Evolutionary conservation across 2,329 filamentous ascomycete species (phyloP).

Genomic region (Colletotrichum noveboracense): DNA sequence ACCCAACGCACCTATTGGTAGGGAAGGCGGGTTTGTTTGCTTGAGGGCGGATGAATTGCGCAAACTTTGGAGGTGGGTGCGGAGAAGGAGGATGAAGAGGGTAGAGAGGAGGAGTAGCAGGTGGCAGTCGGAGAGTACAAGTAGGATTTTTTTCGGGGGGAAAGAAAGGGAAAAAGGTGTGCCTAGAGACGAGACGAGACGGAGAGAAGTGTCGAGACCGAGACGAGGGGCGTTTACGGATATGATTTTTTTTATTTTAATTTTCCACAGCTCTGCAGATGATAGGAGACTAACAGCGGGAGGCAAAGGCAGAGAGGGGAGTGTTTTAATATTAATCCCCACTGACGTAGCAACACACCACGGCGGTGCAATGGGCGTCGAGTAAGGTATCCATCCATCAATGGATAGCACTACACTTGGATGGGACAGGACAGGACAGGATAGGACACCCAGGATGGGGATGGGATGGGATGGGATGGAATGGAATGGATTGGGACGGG

Average conservation of each 20-base stretch:
- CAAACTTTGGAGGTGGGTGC: background rate
- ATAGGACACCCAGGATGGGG: background rate
- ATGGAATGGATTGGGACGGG: background rate
- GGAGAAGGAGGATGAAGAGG: background rate
- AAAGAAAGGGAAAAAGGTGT: background rate
- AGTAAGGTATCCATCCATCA: background rate
- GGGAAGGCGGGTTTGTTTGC: background rate
- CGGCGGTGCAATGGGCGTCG: background rate
- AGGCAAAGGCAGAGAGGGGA: background rate
- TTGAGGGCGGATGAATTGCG: background rate
- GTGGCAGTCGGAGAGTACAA: background rate
- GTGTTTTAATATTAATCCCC: slow-evolving; percentile 24
- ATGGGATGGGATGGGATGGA: background rate
- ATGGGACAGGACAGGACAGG: background rate
- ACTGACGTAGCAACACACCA: slow-evolving; percentile 21
- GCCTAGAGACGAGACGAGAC: background rate
- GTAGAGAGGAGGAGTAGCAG: background rate
- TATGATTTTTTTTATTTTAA: slow-evolving; percentile 12
- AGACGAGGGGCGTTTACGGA: slow-evolving; percentile 13
- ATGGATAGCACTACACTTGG: background rate
- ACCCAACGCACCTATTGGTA: slow-evolving; percentile 11
- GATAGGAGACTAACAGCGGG: slow-evolving; percentile 2
- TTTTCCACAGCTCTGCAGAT: slow-evolving; percentile 13
- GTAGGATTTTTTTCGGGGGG: background rate
- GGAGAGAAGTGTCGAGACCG: background rate